phyloP scores from a whole-genome alignment of 306 rosid genomes.

The Citrullus mucosospermus region DNA sequence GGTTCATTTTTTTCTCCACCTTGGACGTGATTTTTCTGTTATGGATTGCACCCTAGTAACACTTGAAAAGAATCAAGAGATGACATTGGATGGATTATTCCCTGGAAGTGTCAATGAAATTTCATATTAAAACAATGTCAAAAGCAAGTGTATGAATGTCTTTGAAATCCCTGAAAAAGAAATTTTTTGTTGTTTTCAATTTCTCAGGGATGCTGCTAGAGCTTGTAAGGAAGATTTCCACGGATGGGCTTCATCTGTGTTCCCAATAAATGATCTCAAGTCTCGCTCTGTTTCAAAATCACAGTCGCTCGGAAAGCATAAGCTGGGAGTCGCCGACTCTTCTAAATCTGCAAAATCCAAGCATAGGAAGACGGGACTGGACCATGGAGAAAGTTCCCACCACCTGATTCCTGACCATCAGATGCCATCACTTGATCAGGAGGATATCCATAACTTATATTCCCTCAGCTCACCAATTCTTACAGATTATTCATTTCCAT shows the following conservation, averaged over 20 bases:
- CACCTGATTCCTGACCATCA: conserved; percentile 27
- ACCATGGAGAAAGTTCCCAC: conserved; percentile 33
- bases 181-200: neutral
- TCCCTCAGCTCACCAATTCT: conserved; percentile 20
- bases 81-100: neutral
- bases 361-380: conserved; percentile 35
- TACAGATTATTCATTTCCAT: conserved; percentile 15
- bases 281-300: conserved; percentile 45
- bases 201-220: conserved; percentile 54
- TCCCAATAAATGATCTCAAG: conserved; percentile 47
- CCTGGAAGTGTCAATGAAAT: neutral
- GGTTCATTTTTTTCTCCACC: neutral
- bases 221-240: conserved; percentile 51
- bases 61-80: neutral
- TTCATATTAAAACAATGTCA: neutral
- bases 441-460: conserved; percentile 25
- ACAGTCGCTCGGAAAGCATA: conserved; percentile 75
- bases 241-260: conserved; percentile 82
- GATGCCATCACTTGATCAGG: conserved; percentile 15
- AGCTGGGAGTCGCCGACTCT: conserved; percentile 34
- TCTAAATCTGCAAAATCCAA: conserved; percentile 54
- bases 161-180: neutral
- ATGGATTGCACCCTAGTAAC: neutral
- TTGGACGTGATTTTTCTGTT: neutral
- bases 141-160: neutral